Conservation (phyloP, 2,329 filamentous ascomycete genomes). For the Claviceps purpurea region DNA sequence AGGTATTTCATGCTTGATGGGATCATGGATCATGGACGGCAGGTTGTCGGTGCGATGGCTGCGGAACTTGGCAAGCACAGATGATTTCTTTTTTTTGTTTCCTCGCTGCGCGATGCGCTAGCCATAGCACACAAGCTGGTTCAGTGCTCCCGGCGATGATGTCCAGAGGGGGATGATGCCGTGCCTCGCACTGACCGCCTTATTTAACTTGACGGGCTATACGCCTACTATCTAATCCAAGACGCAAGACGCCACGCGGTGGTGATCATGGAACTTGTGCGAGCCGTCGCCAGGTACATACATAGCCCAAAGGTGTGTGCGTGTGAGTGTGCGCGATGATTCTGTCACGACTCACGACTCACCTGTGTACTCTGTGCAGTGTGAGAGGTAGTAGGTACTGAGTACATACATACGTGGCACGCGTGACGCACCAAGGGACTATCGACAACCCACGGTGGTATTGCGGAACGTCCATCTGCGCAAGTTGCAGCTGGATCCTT, state of each 20-base stretch:
- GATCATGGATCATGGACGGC: not conserved
- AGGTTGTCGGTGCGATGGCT: not conserved
- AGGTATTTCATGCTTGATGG: not conserved
- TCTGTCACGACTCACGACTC: too few relatives aligned
- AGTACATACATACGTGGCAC: too few relatives aligned
- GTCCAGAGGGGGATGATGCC: not conserved
- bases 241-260: conserved; percentile 5
- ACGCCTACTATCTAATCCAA: not conserved
- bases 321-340: too few relatives aligned
- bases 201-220: too few relatives aligned
- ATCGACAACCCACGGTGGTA: too few relatives aligned
- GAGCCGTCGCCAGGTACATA: not conserved
- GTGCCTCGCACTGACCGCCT: not conserved
- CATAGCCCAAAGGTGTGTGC: too few relatives aligned
- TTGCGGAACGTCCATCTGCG: too few relatives aligned
- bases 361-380: too few relatives aligned
- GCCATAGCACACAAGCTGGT: not conserved
- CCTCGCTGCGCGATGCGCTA: not conserved
- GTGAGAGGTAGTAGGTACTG: too few relatives aligned
- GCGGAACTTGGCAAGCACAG: not conserved
- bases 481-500: not conserved
- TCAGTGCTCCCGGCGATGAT: not conserved
- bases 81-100: too few relatives aligned
- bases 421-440: too few relatives aligned
- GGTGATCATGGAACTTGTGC: not conserved